Evolutionary conservation across 345 rosid genomes (phyloP).

Genomic region (Eucalyptus microcorys): DNA sequence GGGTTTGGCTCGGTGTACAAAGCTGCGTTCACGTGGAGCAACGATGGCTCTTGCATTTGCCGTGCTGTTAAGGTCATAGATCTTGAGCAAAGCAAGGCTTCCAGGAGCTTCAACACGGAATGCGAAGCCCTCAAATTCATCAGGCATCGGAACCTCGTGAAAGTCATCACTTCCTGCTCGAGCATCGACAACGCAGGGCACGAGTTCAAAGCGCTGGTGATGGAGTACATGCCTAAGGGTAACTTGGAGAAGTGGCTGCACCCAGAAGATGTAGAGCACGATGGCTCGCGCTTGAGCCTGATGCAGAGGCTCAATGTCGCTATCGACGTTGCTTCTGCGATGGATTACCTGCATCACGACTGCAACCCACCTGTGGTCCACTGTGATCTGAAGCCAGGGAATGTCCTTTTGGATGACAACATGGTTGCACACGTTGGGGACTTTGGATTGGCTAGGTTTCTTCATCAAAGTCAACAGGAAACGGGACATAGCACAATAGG

Average conservation of each 20-base stretch:
- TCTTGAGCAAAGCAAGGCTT: background rate
- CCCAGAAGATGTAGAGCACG: background rate
- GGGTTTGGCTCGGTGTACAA: slow-evolving; percentile 3
- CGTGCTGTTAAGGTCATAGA: background rate
- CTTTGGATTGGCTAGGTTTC: slow-evolving; percentile 1
- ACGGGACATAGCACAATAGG: background rate
- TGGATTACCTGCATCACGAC: slow-evolving; percentile 7
- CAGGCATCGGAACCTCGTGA: slow-evolving; percentile 3
- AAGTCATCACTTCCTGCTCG: slow-evolving; percentile 1
- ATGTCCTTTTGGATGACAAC: slow-evolving; percentile 2
- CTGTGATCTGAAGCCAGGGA: slow-evolving; percentile 5
- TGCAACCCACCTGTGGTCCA: slow-evolving; percentile 1
- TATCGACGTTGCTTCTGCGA: slow-evolving; percentile 2
- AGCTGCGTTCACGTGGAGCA: background rate
- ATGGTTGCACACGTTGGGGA: slow-evolving; percentile 7
- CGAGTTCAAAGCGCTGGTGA: slow-evolving; percentile 12
- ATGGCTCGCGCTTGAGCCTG: background rate
- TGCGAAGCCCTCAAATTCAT: background rate
- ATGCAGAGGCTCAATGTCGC: slow-evolving; percentile 4
- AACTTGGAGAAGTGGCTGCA: slow-evolving; percentile 8
- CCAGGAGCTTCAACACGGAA: slow-evolving; percentile 1
- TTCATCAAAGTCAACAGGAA: background rate
- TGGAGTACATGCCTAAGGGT: slow-evolving; percentile 3
- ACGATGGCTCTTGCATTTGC: background rate
- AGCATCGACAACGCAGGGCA: background rate